Percentiles rank a stretch among this genome's conserved stretches.
These are phyloP conservation scores for Aspergillus hancockii DNA, from an alignment of 495 filamentous ascomycete genomes.

Conservation along the genomic window DNA sequence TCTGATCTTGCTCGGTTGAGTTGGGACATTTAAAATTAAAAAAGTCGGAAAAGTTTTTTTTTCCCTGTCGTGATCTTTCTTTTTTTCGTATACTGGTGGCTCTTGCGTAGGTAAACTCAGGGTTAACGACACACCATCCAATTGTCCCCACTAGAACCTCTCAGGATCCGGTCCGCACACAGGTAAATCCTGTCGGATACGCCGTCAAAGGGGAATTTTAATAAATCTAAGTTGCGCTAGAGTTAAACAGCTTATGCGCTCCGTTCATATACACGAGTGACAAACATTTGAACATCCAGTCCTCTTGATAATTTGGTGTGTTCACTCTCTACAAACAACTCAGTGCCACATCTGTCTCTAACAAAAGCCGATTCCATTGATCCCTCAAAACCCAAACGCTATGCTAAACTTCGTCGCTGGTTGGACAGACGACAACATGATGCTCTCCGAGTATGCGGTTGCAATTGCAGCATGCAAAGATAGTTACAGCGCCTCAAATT, in stretches of 20 bases:
- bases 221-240: too few species aligned
- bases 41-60: constrained; percentile 16
- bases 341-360: neutral
- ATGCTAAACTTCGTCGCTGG: constrained; percentile 8
- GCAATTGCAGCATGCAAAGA: constrained; percentile 3
- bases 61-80: constrained; percentile 7
- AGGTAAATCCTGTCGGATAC: too few species aligned
- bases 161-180: too few species aligned
- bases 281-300: too few species aligned
- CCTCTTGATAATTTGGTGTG: too few species aligned
- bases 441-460: constrained; percentile 7
- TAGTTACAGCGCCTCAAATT: constrained; percentile 13
- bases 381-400: constrained; percentile 4
- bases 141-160: too few species aligned
- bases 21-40: constrained; percentile 10
- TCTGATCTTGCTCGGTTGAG: constrained; percentile 4
- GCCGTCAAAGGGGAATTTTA: too few species aligned
- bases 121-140: too few species aligned
- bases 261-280: too few species aligned
- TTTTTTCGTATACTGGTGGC: neutral
- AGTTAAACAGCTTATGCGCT: too few species aligned
- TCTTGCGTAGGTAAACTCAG: neutral
- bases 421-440: constrained; percentile 6
- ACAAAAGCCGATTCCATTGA: constrained; percentile 3
- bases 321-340: too few species aligned